Base-by-base conservation (phyloP, 805 yeast genomes). In the Saccharomycopsis selenospora region DNA sequence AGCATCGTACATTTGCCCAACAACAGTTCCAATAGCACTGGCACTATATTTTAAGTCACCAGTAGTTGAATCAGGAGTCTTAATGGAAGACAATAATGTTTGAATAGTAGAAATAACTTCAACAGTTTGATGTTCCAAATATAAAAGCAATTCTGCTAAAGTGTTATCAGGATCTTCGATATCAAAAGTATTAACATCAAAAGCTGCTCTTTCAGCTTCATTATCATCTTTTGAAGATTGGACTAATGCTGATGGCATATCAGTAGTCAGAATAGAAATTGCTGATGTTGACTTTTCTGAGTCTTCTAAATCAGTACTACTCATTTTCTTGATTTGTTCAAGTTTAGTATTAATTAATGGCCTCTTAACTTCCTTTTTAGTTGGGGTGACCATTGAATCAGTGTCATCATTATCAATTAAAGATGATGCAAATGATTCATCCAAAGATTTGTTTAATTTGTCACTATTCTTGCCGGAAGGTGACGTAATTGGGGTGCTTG, bases 51-150 rank as follows among this genome's bases (percentile, higher is more conserved):
- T 73, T 56, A 91, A 71, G 49, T 78, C 82, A 2, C 87, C 89
- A 55, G 82, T 79, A 0, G 87, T 82, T 1, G 87, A 80, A 58
- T 83, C 80, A 17, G 88, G 86, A 56, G 78, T 77, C 64, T 84
- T 84, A 57, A 85, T 85, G 0, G 91, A 79, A 3, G 80, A 77
- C 51, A 91, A 71, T 53, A 91, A 72, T 17, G 85, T 77, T 61
- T 90, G 96, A 56, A 90, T 90, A 0, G 96, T 86, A 11, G 89
- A 77, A 43, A 91, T 90, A 2, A 91, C 96, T 58, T 85, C 85
- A 14, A 86, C 90, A 0, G 97, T 90, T 66, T 90, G 96, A 64
- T 88, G 95, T 63, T 91, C 98, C 58, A 91, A 72, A 62, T 89
- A 91, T 25, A 81, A 71, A 58, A 90, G 76, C 51, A 91, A 78